These are phyloP conservation scores for Pogostemon cablin DNA, from an alignment of 257 asterid genomes.

Conservation along the genomic window DNA sequence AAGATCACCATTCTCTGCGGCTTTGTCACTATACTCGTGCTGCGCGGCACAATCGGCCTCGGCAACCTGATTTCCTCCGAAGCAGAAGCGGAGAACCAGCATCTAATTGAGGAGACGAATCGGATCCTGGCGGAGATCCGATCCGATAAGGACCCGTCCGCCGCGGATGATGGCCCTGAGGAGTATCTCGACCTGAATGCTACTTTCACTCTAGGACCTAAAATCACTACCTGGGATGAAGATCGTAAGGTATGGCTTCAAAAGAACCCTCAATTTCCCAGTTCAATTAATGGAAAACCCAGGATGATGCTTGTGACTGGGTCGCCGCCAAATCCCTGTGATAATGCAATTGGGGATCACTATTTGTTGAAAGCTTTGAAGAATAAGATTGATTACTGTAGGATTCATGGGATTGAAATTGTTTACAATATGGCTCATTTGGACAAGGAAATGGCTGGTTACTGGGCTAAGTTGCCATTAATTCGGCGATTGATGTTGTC, in stretches of 20 bases:
- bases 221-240: slow-evolving; percentile 64
- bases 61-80: slow-evolving; percentile 64
- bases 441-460: slow-evolving; percentile 86
- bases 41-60: slow-evolving; percentile 88
- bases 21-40: slow-evolving; percentile 79
- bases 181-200: slow-evolving; percentile 42
- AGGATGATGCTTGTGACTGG: slow-evolving; percentile 85
- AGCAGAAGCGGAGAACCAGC: slow-evolving; percentile 67
- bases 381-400: slow-evolving; percentile 93
- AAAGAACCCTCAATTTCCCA: slow-evolving; percentile 69
- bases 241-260: slow-evolving; percentile 73
- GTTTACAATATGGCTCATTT: slow-evolving; percentile 90
- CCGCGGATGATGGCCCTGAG: slow-evolving; percentile 44
- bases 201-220: slow-evolving; percentile 68
- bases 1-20: slow-evolving; percentile 87
- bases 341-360: slow-evolving; percentile 92
- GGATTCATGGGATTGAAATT: slow-evolving; percentile 94
- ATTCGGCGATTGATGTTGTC: slow-evolving; percentile 82
- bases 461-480: slow-evolving; percentile 89
- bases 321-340: slow-evolving; percentile 82
- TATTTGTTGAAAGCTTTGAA: slow-evolving; percentile 70
- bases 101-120: slow-evolving; percentile 64
- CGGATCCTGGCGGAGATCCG: slow-evolving; percentile 82
- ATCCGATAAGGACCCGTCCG: slow-evolving; percentile 62
- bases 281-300: slow-evolving; percentile 62